A percentile compares a stretch with the other conserved stretches of the same genome.
phyloP scores from a whole-genome alignment of 371 early-diverging fungal species.

The Phascolomyces articulosus region DNA sequence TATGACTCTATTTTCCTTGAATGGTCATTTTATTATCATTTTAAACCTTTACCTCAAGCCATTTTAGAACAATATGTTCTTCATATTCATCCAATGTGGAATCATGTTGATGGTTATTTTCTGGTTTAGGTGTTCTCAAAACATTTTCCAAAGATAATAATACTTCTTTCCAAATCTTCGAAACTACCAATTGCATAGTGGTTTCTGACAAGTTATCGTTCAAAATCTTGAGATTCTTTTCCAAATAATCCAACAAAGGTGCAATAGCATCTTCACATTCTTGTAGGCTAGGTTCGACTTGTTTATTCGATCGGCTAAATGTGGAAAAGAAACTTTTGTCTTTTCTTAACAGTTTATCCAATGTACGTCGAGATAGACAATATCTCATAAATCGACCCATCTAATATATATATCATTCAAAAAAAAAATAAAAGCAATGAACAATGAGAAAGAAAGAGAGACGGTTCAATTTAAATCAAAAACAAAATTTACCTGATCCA shows the following conservation, averaged over 20 bases:
- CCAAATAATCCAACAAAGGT: slow-evolving; percentile 87
- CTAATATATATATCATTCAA: slow-evolving; percentile 21
- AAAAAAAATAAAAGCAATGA: not conserved
- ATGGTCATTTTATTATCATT: not conserved
- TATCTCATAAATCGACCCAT: slow-evolving; percentile 66
- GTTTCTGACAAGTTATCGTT: slow-evolving; percentile 77
- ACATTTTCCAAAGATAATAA: slow-evolving; percentile 73
- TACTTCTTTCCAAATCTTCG: slow-evolving; percentile 86
- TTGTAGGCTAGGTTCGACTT: slow-evolving; percentile 53
- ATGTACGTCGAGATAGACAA: slow-evolving; percentile 47
- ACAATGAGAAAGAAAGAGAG: no score
- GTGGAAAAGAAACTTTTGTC: slow-evolving; percentile 48
- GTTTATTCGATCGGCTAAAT: slow-evolving; percentile 36
- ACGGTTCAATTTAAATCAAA: not conserved
- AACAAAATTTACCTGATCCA: slow-evolving; percentile 59
- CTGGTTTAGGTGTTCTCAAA: slow-evolving; percentile 84
- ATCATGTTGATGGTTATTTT: slow-evolving; percentile 47
- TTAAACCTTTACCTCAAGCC: slow-evolving; percentile 54
- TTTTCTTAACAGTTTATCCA: slow-evolving; percentile 44
- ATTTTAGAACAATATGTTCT: slow-evolving; percentile 75
- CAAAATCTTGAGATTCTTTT: slow-evolving; percentile 80
- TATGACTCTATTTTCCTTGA: no score
- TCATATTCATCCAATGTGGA: slow-evolving; percentile 74
- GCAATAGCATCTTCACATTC: slow-evolving; percentile 78
- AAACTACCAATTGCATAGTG: slow-evolving; percentile 81